Evolutionary conservation across 1,139 yeast genomes (phyloP).

Genomic region (Yamadazyma taylorii): DNA sequence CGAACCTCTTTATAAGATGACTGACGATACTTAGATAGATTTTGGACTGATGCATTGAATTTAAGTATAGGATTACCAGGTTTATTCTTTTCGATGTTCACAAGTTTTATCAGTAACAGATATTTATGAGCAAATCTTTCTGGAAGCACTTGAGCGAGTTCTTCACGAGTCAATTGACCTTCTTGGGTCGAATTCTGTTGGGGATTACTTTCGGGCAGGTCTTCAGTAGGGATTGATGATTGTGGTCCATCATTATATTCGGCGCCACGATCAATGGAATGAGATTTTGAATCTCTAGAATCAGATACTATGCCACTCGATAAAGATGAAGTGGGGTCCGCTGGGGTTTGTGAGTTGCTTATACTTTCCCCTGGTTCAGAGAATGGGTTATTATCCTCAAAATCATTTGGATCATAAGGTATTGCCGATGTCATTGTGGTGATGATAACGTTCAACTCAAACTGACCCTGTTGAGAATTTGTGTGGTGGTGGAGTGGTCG

Average conservation of each 20-base stretch:
- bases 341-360: too few relatives aligned
- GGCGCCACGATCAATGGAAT: too few relatives aligned
- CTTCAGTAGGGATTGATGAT: not conserved
- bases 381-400: slow-evolving; percentile 66
- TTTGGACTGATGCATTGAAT: slow-evolving; percentile 42
- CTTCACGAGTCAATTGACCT: slow-evolving; percentile 33
- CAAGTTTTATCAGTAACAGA: slow-evolving; percentile 28
- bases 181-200: too few relatives aligned
- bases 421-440: slow-evolving; percentile 52
- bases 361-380: slow-evolving; percentile 31
- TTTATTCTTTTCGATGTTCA: slow-evolving; percentile 40
- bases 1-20: slow-evolving; percentile 70
- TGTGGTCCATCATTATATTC: too few relatives aligned
- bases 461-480: not conserved
- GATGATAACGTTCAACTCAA: not conserved
- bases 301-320: too few relatives aligned
- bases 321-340: too few relatives aligned
- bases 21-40: slow-evolving; percentile 77
- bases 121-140: slow-evolving; percentile 46
- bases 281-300: too few relatives aligned
- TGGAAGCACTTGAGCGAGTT: slow-evolving; percentile 48
- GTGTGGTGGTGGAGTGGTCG: not conserved
- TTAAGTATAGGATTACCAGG: slow-evolving; percentile 46
- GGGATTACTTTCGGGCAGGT: too few relatives aligned
- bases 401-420: slow-evolving; percentile 66